phyloP scores from a whole-genome alignment of 2,329 filamentous ascomycete genomes.

The Alternaria gaisen region DNA sequence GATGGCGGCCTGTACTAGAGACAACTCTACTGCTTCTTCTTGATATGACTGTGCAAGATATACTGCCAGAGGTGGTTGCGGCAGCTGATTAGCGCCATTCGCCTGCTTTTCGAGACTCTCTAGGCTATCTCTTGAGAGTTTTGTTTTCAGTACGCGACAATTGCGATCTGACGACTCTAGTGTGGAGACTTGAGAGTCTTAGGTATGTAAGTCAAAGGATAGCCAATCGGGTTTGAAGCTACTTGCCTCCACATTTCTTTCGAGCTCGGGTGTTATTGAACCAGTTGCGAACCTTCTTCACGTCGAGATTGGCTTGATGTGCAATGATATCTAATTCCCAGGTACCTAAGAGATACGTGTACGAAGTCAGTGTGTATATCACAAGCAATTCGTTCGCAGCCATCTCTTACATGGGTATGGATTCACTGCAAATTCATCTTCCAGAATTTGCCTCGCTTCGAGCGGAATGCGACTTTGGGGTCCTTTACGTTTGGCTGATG shows the following conservation, averaged over 20 bases:
- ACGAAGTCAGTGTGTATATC: background rate
- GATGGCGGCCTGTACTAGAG: conserved; percentile 44
- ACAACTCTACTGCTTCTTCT: conserved; percentile 41
- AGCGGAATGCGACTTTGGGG: conserved; percentile 42
- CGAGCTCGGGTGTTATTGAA: conserved; percentile 49
- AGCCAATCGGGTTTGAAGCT: too few species aligned
- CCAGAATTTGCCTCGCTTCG: conserved; percentile 45
- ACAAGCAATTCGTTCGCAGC: background rate
- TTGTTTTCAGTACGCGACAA: conserved; percentile 26
- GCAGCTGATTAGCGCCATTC: conserved; percentile 28
- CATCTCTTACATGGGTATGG: conserved; percentile 40
- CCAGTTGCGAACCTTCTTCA: conserved; percentile 48
- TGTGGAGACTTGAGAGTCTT: conserved; percentile 16
- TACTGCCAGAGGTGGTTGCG: conserved; percentile 44
- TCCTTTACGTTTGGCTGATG: conserved; percentile 46
- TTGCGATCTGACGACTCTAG: conserved; percentile 13
- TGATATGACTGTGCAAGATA: conserved; percentile 49
- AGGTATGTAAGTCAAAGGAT: conserved; percentile 8
- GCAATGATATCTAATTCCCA: conserved; percentile 51
- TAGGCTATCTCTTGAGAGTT: conserved; percentile 43
- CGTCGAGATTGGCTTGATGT: conserved; percentile 48
- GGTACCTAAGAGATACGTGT: background rate
- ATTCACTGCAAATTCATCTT: conserved; percentile 47
- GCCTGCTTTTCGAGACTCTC: conserved; percentile 38
- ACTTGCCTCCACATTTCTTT: conserved; percentile 41